A percentile compares a stretch with the other conserved stretches of the same genome.
phyloP scores from a whole-genome alignment of 306 rosid genomes.

The Hippophae rhamnoides region DNA sequence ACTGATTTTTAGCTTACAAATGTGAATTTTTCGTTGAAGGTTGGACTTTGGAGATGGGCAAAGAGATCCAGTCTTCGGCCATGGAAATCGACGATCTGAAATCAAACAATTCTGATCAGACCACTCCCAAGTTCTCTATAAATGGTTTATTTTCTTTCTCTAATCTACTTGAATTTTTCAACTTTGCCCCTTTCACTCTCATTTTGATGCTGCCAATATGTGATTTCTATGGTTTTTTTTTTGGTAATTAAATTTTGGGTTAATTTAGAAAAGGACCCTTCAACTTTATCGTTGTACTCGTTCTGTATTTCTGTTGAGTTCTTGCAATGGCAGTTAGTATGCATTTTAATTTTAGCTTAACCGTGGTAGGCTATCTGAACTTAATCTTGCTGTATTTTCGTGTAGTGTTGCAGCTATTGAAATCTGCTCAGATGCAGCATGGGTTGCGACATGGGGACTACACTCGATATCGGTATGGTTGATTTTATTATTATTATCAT shows the following conservation, averaged over 20 bases:
- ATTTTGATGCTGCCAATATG: background rate
- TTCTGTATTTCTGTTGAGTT: background rate
- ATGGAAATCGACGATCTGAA: slow-evolving; percentile 75
- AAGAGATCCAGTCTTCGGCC: slow-evolving; percentile 42
- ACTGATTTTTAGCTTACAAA: too few relatives aligned
- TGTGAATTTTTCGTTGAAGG: too few relatives aligned
- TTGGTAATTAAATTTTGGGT: background rate
- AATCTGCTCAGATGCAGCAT: slow-evolving; percentile 96
- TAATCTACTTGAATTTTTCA: slow-evolving; percentile 6
- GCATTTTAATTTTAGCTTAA: background rate
- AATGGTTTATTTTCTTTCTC: slow-evolving; percentile 42
- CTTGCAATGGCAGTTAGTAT: background rate
- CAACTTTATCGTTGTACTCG: background rate
- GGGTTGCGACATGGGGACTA: slow-evolving; percentile 91
- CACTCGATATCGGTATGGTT: slow-evolving; percentile 73
- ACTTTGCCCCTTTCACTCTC: background rate
- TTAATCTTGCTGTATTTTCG: background rate
- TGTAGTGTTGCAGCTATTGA: slow-evolving; percentile 82
- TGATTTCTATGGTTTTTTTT: background rate
- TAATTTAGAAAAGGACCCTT: background rate
- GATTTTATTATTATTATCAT: background rate
- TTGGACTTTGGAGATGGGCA: slow-evolving; percentile 24
- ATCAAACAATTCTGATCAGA: slow-evolving; percentile 44
- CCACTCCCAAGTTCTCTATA: slow-evolving; percentile 59
- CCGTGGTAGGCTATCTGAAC: background rate